Conservation (phyloP, 1,284 basidiomycete genomes). For the Trametes pubescens region DNA sequence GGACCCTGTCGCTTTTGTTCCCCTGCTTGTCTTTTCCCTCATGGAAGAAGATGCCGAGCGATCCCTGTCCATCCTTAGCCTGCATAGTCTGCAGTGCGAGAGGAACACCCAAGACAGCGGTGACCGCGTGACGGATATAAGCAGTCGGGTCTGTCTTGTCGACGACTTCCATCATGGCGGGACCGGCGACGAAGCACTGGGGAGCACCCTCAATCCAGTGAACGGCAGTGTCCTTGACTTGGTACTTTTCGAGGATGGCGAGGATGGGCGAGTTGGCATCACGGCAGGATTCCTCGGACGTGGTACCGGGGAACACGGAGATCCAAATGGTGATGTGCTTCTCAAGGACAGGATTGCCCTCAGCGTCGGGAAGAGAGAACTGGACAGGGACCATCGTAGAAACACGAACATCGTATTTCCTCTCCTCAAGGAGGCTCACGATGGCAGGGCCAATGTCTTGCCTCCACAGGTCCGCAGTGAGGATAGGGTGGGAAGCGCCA, state of each 20-base stretch:
- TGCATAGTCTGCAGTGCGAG: constrained; percentile 28
- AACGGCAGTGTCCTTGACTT: constrained; percentile 21
- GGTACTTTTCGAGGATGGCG: constrained; percentile 28
- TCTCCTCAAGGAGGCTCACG: constrained; percentile 28
- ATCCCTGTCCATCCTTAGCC: constrained; percentile 26
- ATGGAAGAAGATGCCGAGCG: constrained; percentile 17
- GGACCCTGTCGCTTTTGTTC: constrained; percentile 28
- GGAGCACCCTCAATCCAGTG: constrained; percentile 29
- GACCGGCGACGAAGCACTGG: constrained; percentile 22
- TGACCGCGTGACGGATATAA: constrained; percentile 30
- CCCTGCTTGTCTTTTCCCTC: constrained; percentile 30
- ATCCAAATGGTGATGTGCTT: constrained; percentile 32
- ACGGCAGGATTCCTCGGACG: constrained; percentile 24
- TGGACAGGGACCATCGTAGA: constrained; percentile 33
- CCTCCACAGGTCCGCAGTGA: constrained; percentile 29
- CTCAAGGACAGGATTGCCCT: constrained; percentile 25
- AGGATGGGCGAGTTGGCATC: constrained; percentile 34
- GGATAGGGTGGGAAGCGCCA: constrained; percentile 24
- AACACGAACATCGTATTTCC: constrained; percentile 25
- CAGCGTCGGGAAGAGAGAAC: constrained; percentile 32
- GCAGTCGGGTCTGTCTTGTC: constrained; percentile 29
- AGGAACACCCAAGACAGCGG: constrained; percentile 30
- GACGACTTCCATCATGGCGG: constrained; percentile 24
- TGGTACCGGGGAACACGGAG: constrained; percentile 32
- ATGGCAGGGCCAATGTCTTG: constrained; percentile 33